These are phyloP conservation scores for Fusarium tricinctum DNA, from an alignment of 2,329 filamentous ascomycete species.

Conservation along the genomic window DNA sequence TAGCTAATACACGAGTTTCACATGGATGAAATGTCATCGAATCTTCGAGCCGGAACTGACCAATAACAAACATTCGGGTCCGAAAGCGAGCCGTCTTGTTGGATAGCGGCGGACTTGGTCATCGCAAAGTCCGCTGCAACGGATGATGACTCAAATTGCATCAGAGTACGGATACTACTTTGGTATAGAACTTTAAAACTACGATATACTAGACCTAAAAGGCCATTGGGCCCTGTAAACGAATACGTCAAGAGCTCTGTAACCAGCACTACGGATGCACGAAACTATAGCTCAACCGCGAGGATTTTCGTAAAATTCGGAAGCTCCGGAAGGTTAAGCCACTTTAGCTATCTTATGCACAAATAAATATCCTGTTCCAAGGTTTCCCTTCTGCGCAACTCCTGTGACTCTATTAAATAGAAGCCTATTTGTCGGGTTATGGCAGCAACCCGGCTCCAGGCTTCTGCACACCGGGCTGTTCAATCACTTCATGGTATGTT, in stretches of 20 bases:
- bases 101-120: conserved; percentile 37
- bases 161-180: background rate
- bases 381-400: conserved; percentile 3
- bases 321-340: conserved; percentile 36
- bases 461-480: background rate
- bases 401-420: background rate
- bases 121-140: conserved; percentile 30
- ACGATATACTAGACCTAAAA: conserved; percentile 4
- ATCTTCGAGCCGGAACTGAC: conserved; percentile 29
- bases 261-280: too few species aligned
- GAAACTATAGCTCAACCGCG: background rate
- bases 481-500: too few species aligned
- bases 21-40: conserved; percentile 20
- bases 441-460: conserved; percentile 1
- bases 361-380: background rate
- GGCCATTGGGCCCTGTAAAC: background rate
- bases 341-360: conserved; percentile 18
- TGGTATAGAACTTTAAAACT: background rate
- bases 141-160: conserved; percentile 19
- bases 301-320: conserved; percentile 27
- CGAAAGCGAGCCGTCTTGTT: conserved; percentile 24
- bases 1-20: conserved; percentile 13
- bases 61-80: conserved; percentile 27
- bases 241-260: background rate
- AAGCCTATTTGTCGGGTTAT: background rate